These are phyloP conservation scores for Geotrichum australiense DNA, from an alignment of 1,139 yeast genomes.

Conservation along the genomic window DNA sequence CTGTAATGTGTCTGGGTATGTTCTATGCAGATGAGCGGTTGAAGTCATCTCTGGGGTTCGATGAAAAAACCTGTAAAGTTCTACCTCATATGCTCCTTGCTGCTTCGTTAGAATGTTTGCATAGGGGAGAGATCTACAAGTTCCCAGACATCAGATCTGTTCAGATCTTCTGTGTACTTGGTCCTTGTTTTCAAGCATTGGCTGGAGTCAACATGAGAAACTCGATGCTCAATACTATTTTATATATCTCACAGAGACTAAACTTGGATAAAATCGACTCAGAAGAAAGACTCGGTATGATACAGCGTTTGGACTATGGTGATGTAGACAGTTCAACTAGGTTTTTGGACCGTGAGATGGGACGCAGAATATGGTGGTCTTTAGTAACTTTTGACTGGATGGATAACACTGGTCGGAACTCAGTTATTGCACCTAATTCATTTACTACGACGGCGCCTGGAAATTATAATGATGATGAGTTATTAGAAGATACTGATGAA, in stretches of 20 bases:
- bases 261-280: conserved; percentile 26
- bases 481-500: conserved; percentile 11
- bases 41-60: conserved; percentile 24
- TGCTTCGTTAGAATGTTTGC: conserved; percentile 34
- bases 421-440: conserved; percentile 25
- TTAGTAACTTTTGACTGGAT: conserved; percentile 36
- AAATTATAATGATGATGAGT: conserved; percentile 19
- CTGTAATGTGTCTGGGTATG: conserved; percentile 33
- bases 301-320: conserved; percentile 11
- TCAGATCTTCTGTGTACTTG: conserved; percentile 32
- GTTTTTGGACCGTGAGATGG: conserved; percentile 28
- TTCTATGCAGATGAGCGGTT: conserved; percentile 30
- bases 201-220: conserved; percentile 35
- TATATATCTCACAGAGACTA: conserved; percentile 31
- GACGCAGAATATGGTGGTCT: conserved; percentile 36
- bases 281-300: conserved; percentile 14
- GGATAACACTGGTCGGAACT: conserved; percentile 30
- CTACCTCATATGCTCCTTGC: conserved; percentile 32
- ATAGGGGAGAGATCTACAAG: conserved; percentile 34
- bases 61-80: conserved; percentile 26
- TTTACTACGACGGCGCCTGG: conserved; percentile 31
- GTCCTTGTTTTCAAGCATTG: conserved; percentile 30
- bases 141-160: conserved; percentile 31
- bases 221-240: conserved; percentile 27
- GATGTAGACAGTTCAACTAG: conserved; percentile 17